Conservation (phyloP, 1,139 yeast species). For the Magnusiomyces fungicola region DNA sequence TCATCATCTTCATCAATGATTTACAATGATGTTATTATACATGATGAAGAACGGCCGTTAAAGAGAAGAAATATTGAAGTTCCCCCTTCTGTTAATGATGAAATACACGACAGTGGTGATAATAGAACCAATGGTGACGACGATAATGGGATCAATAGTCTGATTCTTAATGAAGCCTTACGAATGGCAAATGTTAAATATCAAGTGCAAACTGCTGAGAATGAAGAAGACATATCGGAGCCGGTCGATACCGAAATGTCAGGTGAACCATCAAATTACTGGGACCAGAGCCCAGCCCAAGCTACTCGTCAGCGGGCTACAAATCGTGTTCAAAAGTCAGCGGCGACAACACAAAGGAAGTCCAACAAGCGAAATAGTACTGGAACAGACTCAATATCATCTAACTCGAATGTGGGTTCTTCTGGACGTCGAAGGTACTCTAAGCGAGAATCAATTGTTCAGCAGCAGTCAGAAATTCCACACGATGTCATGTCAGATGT, state of each 20-base stretch:
- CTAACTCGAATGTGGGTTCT: neutral
- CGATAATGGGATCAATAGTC: neutral
- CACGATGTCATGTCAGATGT: neutral
- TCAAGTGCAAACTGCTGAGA: neutral
- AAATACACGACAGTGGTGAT: conserved; percentile 8
- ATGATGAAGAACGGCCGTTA: conserved; percentile 1
- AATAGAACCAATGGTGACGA: conserved; percentile 6
- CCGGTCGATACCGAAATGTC: too few relatives aligned
- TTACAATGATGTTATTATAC: conserved; percentile 6
- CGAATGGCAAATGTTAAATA: neutral
- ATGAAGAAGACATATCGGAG: too few relatives aligned
- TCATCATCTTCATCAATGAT: neutral
- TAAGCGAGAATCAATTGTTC: neutral
- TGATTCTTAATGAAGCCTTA: neutral
- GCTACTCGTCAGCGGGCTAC: neutral
- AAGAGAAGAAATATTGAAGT: conserved; percentile 7
- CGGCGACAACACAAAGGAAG: neutral
- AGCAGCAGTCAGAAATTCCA: neutral
- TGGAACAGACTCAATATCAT: neutral
- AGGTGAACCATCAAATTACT: too few relatives aligned
- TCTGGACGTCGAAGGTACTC: neutral
- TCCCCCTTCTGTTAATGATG: too few relatives aligned
- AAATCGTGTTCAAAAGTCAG: neutral
- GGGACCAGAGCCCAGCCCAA: neutral
- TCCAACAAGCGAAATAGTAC: neutral